Base-by-base conservation (phyloP, 768 basidiomycete species). In the Suillus ampliporus region DNA sequence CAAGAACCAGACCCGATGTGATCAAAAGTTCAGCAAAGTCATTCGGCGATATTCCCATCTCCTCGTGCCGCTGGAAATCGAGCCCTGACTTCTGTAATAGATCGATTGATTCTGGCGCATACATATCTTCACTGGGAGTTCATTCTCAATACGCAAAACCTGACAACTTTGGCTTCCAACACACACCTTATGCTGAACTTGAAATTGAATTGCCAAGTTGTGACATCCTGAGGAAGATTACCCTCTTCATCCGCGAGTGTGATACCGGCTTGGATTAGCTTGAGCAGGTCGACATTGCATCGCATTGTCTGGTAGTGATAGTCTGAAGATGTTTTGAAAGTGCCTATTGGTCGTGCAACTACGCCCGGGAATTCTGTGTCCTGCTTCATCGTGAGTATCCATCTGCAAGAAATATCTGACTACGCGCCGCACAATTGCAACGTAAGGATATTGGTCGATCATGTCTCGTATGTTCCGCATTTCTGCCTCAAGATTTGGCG, bases 271-370 rank as follows among this genome's bases (percentile, higher is more conserved):
- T 99, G 97, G 57, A 99, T 98, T 78, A 99, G 92, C 80, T 94
- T 95, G 68, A 99, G 84, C 54, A 99, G 82, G 83, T 99, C 97
- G 71, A 99, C 97, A 77, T 99, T 99, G 80, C 96, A 97, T 64
- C 97, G 90, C 92, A 99, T 97, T 2, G 97, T 99, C 77, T 99
- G 97, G 77, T 98, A 99, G 78, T 99, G 97, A 73, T 98, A 99
- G 78, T 99, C 97, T 23, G 95, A 95, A 13, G 95, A 94, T 0
- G 95, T 96, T 76, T 94, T 95, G 83, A 98, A 99, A 38, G 89
- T 83, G 6, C 97, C 97, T 70, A 99, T 97, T 3, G 97, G 97
- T 21, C 97, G 87, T 4, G 97, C 97, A 60, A 99, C 97, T 47
- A 98, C 95, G 10, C 97, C 97, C 38, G 97, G 97, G 76, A 99